Evolutionary conservation across 352 stramenopile species (phyloP).

Genomic region (Lagenidium giganteum): DNA sequence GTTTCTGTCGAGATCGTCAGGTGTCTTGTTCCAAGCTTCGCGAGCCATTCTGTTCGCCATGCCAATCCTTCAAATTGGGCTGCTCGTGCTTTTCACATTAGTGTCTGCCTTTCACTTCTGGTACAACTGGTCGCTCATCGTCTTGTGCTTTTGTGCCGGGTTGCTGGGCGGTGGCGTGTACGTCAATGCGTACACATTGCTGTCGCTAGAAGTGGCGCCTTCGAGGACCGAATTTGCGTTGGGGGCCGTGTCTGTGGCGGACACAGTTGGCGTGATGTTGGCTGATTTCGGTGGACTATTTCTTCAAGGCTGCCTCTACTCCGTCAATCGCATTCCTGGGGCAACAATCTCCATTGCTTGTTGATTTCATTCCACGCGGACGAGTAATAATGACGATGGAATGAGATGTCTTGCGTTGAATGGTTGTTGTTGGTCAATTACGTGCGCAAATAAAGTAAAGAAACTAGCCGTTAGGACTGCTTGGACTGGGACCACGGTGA

Average conservation of each 20-base stretch:
- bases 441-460: no score
- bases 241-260: constrained; percentile 80
- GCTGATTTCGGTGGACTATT: constrained; percentile 86
- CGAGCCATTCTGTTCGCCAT: constrained; percentile 85
- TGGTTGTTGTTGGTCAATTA: no score
- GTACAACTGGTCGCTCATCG: constrained; percentile 84
- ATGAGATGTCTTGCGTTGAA: no score
- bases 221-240: constrained; percentile 86
- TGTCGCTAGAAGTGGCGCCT: constrained; percentile 72
- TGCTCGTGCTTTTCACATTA: constrained; percentile 86
- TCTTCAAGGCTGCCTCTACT: constrained; percentile 91
- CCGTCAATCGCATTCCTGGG: constrained; percentile 63
- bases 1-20: constrained; percentile 89
- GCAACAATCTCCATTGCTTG: constrained; percentile 53
- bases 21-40: constrained; percentile 74
- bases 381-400: no score
- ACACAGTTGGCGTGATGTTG: constrained; percentile 87
- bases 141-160: constrained; percentile 82
- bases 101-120: constrained; percentile 76
- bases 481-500: no score
- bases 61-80: constrained; percentile 75
- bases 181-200: constrained; percentile 89
- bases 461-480: no score
- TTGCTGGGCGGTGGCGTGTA: constrained; percentile 88
- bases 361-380: no score